phyloP scores from a whole-genome alignment of 768 basidiomycete genomes.

The Hysterangium stoloniferum region DNA sequence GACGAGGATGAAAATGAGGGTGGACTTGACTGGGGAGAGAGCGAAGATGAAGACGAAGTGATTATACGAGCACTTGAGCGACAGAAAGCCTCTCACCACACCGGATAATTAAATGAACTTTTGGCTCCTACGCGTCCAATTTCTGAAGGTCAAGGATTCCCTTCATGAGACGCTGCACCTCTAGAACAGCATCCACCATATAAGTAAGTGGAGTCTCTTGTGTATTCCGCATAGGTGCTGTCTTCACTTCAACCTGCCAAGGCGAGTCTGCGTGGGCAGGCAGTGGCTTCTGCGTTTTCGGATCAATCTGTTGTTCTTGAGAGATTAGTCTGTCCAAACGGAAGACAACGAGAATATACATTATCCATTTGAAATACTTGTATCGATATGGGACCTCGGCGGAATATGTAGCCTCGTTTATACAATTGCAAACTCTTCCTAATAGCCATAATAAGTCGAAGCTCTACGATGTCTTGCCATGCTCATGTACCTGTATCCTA shows the following conservation, averaged over 20 bases:
- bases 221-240: slow-evolving; percentile 72
- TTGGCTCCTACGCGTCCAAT: slow-evolving; percentile 60
- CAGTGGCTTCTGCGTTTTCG: slow-evolving; percentile 65
- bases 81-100: neutral
- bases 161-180: slow-evolving; percentile 79
- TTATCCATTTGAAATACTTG: slow-evolving; percentile 85
- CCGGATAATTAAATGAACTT: too few relatives aligned
- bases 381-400: slow-evolving; percentile 61
- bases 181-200: slow-evolving; percentile 66
- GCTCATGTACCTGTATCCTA: slow-evolving; percentile 61
- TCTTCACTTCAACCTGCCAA: slow-evolving; percentile 87
- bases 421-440: slow-evolving; percentile 27
- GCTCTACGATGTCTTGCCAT: neutral
- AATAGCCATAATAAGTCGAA: neutral
- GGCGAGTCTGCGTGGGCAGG: slow-evolving; percentile 73
- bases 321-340: slow-evolving; percentile 5
- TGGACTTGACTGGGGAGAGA: slow-evolving; percentile 49
- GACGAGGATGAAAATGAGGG: slow-evolving; percentile 27
- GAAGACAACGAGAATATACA: slow-evolving; percentile 30
- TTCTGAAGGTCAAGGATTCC: slow-evolving; percentile 71
- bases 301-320: slow-evolving; percentile 46
- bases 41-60: slow-evolving; percentile 25
- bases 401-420: slow-evolving; percentile 74
- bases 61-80: neutral
- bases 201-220: slow-evolving; percentile 68